phyloP scores from a whole-genome alignment of 257 asterid genomes.

The Nicotiana noctiflora region DNA sequence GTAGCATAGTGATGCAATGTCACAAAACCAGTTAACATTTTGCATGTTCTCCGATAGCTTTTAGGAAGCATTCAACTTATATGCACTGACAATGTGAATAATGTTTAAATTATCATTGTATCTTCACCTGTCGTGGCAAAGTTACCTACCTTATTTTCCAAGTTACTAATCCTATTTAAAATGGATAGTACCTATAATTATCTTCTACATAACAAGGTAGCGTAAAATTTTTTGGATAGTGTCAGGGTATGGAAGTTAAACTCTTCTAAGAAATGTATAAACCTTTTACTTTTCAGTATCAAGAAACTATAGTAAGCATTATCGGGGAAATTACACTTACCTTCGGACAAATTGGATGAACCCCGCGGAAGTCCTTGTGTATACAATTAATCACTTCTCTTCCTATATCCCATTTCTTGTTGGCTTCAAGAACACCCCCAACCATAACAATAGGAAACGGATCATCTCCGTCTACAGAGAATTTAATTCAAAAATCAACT shows the following conservation, averaged over 20 bases:
- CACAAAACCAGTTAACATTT: neutral
- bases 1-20: neutral
- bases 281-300: neutral
- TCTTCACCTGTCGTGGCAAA: neutral
- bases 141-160: neutral
- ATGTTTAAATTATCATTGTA: neutral
- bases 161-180: too few relatives aligned
- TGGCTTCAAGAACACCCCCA: constrained; percentile 74
- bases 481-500: neutral
- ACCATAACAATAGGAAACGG: constrained; percentile 77
- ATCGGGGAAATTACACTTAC: constrained; percentile 15
- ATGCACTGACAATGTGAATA: neutral
- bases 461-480: constrained; percentile 48
- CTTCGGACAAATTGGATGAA: constrained; percentile 62
- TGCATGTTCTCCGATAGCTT: neutral
- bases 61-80: neutral
- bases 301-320: neutral
- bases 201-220: too few relatives aligned
- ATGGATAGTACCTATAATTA: too few relatives aligned
- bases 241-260: neutral
- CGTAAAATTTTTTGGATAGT: too few relatives aligned
- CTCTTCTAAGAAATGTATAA: neutral
- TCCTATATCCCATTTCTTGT: constrained; percentile 73
- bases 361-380: constrained; percentile 64
- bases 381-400: constrained; percentile 56